phyloP scores from a whole-genome alignment of 768 basidiomycete species.

The Phanerochaete sordida region DNA sequence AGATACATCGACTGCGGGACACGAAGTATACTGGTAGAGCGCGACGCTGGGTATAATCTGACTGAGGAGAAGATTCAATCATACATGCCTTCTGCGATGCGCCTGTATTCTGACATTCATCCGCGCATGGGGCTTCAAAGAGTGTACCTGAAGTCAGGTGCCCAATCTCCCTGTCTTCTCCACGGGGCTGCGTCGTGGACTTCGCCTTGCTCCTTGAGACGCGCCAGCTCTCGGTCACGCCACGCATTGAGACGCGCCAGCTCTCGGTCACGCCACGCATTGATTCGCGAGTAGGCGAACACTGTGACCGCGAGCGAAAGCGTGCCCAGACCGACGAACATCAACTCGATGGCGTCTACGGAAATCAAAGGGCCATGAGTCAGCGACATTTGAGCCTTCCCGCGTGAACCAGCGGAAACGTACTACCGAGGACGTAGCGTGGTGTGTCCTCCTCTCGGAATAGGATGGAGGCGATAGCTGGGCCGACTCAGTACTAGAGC shows the following conservation, averaged over 20 bases:
- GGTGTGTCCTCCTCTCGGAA: conserved; percentile 58
- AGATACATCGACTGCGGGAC: too few species aligned
- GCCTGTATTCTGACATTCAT: too few species aligned
- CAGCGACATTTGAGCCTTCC: background rate
- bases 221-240: conserved; percentile 22
- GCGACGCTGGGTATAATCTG: too few species aligned
- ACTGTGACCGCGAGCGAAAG: conserved; percentile 46
- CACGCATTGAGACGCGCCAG: conserved; percentile 34
- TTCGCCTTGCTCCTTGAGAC: conserved; percentile 28
- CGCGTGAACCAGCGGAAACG: conserved; percentile 26
- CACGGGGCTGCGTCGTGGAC: conserved; percentile 23
- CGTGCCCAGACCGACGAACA: conserved; percentile 66
- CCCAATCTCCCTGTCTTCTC: conserved; percentile 50
- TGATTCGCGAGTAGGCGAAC: conserved; percentile 45
- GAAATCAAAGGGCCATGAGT: background rate
- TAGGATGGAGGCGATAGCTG: conserved; percentile 57
- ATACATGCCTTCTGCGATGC: too few species aligned
- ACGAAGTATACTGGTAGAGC: too few species aligned
- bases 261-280: conserved; percentile 28
- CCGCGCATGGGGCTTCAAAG: too few species aligned
- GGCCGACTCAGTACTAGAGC: background rate
- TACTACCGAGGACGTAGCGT: conserved; percentile 60
- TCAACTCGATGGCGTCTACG: conserved; percentile 58
- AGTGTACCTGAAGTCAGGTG: conserved; percentile 61
- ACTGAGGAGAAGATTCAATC: too few species aligned